Percentiles rank a stretch among this genome's conserved stretches.
Conservation (phyloP, 257 asterid genomes). For the Gentiana straminea region DNA sequence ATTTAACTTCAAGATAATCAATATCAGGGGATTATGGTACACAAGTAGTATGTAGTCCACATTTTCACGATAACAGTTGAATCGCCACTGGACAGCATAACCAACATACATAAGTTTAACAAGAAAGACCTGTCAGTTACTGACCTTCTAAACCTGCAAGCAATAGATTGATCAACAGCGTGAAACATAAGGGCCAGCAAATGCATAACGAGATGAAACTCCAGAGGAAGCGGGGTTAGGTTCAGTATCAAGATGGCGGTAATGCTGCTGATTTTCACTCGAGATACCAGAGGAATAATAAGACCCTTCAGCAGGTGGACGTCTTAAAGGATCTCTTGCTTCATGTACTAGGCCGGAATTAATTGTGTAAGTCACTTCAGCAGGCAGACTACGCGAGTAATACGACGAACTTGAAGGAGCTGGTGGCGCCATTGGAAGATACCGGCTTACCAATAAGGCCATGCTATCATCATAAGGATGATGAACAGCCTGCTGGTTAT, state of each 20-base stretch:
- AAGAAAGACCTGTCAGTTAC: background rate
- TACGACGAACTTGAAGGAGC: constrained; percentile 5
- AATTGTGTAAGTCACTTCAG: constrained; percentile 18
- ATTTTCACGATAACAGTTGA: no score
- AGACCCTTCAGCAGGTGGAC: constrained; percentile 16
- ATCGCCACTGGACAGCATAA: no score
- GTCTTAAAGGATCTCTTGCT: constrained; percentile 15
- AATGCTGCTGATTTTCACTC: constrained; percentile 11
- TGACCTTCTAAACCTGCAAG: background rate
- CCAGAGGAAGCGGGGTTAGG: constrained; percentile 26
- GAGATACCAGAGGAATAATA: constrained; percentile 26
- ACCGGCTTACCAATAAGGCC: constrained; percentile 53
- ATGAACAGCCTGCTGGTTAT: constrained; percentile 11
- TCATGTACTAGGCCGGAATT: constrained; percentile 20
- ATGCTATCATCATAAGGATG: constrained; percentile 62
- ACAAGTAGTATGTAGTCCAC: no score
- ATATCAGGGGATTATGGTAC: no score
- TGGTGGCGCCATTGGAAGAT: constrained; percentile 44
- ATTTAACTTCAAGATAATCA: no score
- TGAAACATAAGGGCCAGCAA: constrained; percentile 41
- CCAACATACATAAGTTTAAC: no score
- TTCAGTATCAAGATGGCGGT: constrained; percentile 14
- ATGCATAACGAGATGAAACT: constrained; percentile 53
- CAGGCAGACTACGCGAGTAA: constrained; percentile 23
- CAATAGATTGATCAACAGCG: constrained; percentile 17